Percentiles rank a stretch among this genome's conserved stretches.
These are phyloP conservation scores for Gnomoniopsis sp. DNA, from an alignment of 2,329 filamentous ascomycete species.

Conservation along the genomic window DNA sequence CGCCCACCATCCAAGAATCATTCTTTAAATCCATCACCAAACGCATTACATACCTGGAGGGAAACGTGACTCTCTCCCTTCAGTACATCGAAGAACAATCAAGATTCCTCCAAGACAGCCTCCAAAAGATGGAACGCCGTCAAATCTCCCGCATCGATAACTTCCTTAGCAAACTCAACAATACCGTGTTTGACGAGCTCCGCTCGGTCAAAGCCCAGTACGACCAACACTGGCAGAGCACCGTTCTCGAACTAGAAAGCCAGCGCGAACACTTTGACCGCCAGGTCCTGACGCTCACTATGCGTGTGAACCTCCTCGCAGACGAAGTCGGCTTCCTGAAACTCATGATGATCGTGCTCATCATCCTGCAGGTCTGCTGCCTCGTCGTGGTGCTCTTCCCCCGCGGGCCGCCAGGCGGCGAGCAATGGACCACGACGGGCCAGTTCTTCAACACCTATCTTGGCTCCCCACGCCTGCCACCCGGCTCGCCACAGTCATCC, in stretches of 20 bases:
- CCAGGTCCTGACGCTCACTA: conserved; percentile 78
- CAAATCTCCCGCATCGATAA: conserved; percentile 79
- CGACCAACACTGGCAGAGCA: conserved; percentile 95
- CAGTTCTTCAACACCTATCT: conserved; percentile 17
- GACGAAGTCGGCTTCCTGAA: conserved; percentile 88
- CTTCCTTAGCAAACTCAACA: conserved; percentile 83
- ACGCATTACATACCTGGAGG: conserved; percentile 83
- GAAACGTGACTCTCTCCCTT: conserved; percentile 86
- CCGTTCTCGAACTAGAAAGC: conserved; percentile 83
- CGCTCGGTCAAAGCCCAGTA: conserved; percentile 78
- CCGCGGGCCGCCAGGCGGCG: conserved; percentile 39
- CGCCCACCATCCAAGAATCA: conserved; percentile 88
- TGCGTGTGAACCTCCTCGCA: conserved; percentile 81
- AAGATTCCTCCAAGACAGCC: conserved; percentile 80
- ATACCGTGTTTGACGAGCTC: conserved; percentile 79
- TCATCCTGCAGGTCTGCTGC: conserved; percentile 79
- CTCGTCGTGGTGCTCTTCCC: conserved; percentile 84
- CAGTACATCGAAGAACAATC: conserved; percentile 98
- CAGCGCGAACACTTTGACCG: conserved; percentile 81
- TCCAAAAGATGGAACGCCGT: conserved; percentile 80
- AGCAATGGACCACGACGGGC: conserved; percentile 14
- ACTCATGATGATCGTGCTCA: conserved; percentile 90
- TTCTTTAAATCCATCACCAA: conserved; percentile 98
- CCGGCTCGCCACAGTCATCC: conserved; percentile 11
- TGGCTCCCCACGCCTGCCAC: conserved; percentile 11